A percentile compares a stretch with the other conserved stretches of the same genome.
Conservation (phyloP, 1,139 yeast genomes). For the Suhomyces ambrosiae region DNA sequence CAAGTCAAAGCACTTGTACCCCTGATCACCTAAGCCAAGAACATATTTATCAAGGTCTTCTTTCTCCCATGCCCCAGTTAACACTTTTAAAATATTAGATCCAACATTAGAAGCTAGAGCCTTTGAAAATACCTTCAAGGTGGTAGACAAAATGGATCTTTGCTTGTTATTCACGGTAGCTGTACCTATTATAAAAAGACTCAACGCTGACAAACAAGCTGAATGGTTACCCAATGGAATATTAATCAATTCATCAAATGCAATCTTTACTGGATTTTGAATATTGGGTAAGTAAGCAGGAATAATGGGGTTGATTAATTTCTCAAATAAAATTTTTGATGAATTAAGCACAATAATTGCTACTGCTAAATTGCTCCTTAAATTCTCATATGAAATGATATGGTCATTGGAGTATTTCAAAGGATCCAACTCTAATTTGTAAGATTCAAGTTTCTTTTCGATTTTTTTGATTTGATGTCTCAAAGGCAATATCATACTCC, state of each 20-base stretch:
- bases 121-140: conserved; percentile 14
- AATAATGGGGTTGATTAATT: conserved; percentile 25
- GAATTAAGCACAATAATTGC: conserved; percentile 16
- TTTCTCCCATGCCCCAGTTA: conserved; percentile 16
- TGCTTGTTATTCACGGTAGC: conserved; percentile 23
- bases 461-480: conserved; percentile 8
- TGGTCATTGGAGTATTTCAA: conserved; percentile 3
- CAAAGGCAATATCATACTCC: conserved; percentile 17
- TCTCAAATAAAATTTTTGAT: conserved; percentile 19
- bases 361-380: conserved; percentile 19
- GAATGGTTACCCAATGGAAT: conserved; percentile 21
- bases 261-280: conserved; percentile 24
- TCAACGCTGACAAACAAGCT: conserved; percentile 19
- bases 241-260: conserved; percentile 22
- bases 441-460: conserved; percentile 11
- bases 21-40: conserved; percentile 15
- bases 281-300: conserved; percentile 24
- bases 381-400: conserved; percentile 11
- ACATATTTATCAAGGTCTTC: conserved; percentile 13
- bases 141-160: conserved; percentile 23
- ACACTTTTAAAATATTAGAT: conserved; percentile 13
- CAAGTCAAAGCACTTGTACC: conserved; percentile 19
- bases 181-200: conserved; percentile 32
- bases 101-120: conserved; percentile 16
- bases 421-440: conserved; percentile 14